Conservation (phyloP, 768 basidiomycete genomes). For the Pleurotus sapidus region DNA sequence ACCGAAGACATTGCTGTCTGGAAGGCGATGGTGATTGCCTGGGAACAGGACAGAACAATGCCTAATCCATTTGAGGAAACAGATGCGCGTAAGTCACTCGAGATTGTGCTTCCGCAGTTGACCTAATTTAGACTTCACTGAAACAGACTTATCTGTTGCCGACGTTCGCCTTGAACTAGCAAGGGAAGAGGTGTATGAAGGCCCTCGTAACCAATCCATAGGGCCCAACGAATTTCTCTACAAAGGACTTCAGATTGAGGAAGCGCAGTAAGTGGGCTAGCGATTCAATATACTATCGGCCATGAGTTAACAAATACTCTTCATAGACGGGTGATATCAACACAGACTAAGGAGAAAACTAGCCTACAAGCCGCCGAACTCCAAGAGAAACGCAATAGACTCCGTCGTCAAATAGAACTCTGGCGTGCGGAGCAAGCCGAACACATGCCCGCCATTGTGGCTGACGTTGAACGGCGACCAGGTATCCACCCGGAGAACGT, state of each 20-base stretch:
- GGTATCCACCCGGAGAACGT: background rate
- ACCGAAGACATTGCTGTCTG: background rate
- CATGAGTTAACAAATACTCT: background rate
- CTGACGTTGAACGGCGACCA: background rate
- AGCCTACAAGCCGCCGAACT: background rate
- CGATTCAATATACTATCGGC: background rate
- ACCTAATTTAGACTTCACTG: slow-evolving; percentile 4
- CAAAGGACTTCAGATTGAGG: slow-evolving; percentile 6
- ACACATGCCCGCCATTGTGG: slow-evolving; percentile 3
- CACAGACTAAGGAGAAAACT: background rate
- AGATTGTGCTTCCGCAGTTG: background rate
- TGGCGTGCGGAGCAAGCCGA: background rate
- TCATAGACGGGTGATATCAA: background rate
- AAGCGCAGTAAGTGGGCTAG: slow-evolving; percentile 1
- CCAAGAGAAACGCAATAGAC: slow-evolving; percentile 7
- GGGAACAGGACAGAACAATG: background rate
- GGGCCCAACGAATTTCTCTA: background rate
- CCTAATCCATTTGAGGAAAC: slow-evolving; percentile 1
- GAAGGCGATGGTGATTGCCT: background rate
- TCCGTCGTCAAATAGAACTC: background rate
- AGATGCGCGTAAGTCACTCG: background rate
- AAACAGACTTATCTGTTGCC: background rate
- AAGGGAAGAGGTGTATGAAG: slow-evolving; percentile 10
- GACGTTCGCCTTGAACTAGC: slow-evolving; percentile 8
- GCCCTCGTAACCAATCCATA: background rate